Conservation (phyloP, 1,139 yeast genomes). For the Schwanniomyces etchellsii region DNA sequence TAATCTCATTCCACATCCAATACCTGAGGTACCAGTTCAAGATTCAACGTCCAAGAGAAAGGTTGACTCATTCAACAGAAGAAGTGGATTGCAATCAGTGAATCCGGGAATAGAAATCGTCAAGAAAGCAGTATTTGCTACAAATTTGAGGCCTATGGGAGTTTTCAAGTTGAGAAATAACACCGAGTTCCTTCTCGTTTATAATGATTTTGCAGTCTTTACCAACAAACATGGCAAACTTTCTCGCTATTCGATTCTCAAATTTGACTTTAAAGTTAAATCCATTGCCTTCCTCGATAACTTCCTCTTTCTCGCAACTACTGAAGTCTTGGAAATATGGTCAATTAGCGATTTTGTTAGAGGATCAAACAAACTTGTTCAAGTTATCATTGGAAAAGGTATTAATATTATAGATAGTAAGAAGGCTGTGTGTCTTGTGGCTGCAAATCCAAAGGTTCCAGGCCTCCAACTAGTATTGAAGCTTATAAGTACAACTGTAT, state of each 20-base stretch:
- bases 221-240: conserved; percentile 63
- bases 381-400: conserved; percentile 70
- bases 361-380: conserved; percentile 52
- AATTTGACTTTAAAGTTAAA: conserved; percentile 59
- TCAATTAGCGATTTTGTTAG: conserved; percentile 48
- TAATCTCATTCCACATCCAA: conserved; percentile 49
- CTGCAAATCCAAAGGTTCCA: conserved; percentile 67
- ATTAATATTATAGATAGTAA: conserved; percentile 40
- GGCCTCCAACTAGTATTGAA: conserved; percentile 56
- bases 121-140: conserved; percentile 26
- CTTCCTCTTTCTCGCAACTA: conserved; percentile 56
- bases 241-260: conserved; percentile 50
- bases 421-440: conserved; percentile 41
- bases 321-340: conserved; percentile 70
- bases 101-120: conserved; percentile 26
- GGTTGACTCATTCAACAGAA: conserved; percentile 29
- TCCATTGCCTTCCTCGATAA: conserved; percentile 53
- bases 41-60: conserved; percentile 15
- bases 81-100: conserved; percentile 8
- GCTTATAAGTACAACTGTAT: conserved; percentile 2
- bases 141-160: conserved; percentile 49
- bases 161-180: conserved; percentile 55
- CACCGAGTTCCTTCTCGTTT: conserved; percentile 56
- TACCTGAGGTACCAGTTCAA: conserved; percentile 39
- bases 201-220: conserved; percentile 68